Conservation (phyloP, 2,329 filamentous ascomycete genomes). For the Fusarium equiseti region DNA sequence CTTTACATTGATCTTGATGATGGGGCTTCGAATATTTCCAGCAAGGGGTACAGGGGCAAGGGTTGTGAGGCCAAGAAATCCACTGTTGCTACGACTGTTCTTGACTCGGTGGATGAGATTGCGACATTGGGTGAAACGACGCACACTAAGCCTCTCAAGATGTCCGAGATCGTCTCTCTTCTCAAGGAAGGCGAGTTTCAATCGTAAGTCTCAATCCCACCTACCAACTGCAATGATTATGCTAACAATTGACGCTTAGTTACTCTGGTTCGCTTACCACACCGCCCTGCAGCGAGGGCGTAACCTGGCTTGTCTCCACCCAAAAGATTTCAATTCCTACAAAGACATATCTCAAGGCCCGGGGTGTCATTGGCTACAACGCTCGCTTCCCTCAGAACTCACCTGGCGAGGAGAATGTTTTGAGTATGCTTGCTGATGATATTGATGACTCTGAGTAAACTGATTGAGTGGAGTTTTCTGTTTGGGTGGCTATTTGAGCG, state of each 20-base stretch:
- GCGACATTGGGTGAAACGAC: constrained; percentile 55
- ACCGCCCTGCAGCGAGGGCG: constrained; percentile 69
- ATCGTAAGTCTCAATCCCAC: constrained; percentile 37
- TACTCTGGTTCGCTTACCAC: constrained; percentile 73
- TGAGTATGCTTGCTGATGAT: constrained; percentile 12
- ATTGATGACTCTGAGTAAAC: background rate
- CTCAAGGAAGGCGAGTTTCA: constrained; percentile 48
- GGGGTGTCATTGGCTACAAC: constrained; percentile 68
- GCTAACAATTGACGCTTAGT: constrained; percentile 27
- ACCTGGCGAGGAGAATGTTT: constrained; percentile 55
- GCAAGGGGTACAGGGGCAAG: constrained; percentile 2
- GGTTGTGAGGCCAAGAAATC: constrained; percentile 17
- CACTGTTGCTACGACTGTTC: constrained; percentile 53
- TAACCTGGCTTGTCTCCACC: constrained; percentile 65
- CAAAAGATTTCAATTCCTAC: constrained; percentile 62
- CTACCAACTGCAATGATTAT: background rate
- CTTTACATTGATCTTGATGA: constrained; percentile 44
- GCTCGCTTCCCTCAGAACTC: constrained; percentile 65
- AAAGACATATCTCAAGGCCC: constrained; percentile 63
- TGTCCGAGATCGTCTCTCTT: constrained; percentile 53
- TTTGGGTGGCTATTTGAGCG: constrained; percentile 8
- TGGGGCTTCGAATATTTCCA: background rate
- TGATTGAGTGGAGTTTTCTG: background rate
- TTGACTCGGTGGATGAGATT: constrained; percentile 50
- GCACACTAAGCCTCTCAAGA: constrained; percentile 56